Conservation (phyloP, 768 basidiomycete genomes). For the Collybia sordida region DNA sequence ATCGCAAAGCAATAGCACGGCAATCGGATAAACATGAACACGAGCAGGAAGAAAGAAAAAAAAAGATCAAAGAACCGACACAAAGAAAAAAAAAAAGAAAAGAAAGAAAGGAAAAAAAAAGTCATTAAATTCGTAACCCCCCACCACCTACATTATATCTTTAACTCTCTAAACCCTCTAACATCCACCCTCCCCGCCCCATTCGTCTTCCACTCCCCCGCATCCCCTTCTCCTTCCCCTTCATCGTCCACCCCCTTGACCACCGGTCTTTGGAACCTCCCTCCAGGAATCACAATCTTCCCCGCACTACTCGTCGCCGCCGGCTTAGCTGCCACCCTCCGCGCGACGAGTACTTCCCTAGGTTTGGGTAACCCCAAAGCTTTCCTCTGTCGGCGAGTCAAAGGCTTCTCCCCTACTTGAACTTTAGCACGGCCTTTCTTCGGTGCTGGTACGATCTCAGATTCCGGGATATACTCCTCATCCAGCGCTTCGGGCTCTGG, state of each 20-base stretch:
- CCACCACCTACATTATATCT: conserved; percentile 40
- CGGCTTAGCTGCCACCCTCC: too few species aligned
- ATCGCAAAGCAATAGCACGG: too few species aligned
- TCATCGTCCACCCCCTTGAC: conserved; percentile 28
- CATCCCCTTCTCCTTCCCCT: conserved; percentile 24
- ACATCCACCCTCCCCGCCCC: conserved; percentile 75
- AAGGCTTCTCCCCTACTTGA: conserved; percentile 27
- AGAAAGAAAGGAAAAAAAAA: not conserved
- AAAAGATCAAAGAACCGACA: not conserved
- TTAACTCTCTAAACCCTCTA: conserved; percentile 75
- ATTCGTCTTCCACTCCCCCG: conserved; percentile 58
- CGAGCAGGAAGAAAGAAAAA: not conserved
- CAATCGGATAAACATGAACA: not conserved
- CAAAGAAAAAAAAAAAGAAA: not conserved
- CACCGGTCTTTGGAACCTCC: conserved; percentile 35
- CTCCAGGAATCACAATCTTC: conserved; percentile 69
- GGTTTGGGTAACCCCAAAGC: conserved; percentile 65
- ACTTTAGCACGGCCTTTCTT: not conserved
- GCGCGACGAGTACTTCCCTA: conserved; percentile 14
- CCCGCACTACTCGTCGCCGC: conserved; percentile 46
- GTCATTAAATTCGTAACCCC: not conserved
- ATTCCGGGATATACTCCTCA: not conserved
- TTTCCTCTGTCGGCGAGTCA: conserved; percentile 72
- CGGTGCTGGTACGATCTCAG: not conserved
- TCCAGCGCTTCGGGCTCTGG: conserved; percentile 14